A percentile compares a stretch with the other conserved stretches of the same genome.
Conservation (phyloP, 2,329 filamentous ascomycete genomes). For the Zasmidium citrigriseum region DNA sequence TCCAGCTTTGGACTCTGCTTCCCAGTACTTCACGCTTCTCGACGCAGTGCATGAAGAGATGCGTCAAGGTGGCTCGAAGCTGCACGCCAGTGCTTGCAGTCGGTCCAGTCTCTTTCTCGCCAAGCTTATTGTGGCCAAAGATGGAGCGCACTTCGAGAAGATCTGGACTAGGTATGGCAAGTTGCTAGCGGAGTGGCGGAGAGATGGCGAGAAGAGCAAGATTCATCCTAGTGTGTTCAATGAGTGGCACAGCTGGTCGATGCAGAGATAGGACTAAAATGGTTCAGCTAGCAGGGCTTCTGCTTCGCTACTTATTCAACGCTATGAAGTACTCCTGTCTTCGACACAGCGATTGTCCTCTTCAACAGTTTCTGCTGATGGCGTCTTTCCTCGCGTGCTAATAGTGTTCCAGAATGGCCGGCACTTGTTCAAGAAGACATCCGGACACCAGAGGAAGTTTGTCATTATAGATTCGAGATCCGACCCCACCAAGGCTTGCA, state of each 20-base stretch:
- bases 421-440: too few species aligned
- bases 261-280: constrained; percentile 29
- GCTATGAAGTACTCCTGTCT: too few species aligned
- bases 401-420: too few species aligned
- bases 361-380: too few species aligned
- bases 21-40: constrained; percentile 60
- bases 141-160: constrained; percentile 39
- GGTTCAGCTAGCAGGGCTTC: too few species aligned
- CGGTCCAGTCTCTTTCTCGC: constrained; percentile 68
- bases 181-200: constrained; percentile 47
- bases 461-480: too few species aligned
- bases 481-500: too few species aligned
- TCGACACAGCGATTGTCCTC: too few species aligned
- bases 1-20: constrained; percentile 32
- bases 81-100: constrained; percentile 74
- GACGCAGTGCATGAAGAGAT: constrained; percentile 69
- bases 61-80: constrained; percentile 62
- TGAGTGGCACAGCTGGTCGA: constrained; percentile 49
- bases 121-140: constrained; percentile 59
- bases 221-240: constrained; percentile 48
- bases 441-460: too few species aligned
- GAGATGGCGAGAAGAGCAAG: constrained; percentile 40
- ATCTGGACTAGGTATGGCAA: constrained; percentile 45
- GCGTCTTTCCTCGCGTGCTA: too few species aligned
- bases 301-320: too few species aligned